Conservation (phyloP, 208 protist species). For the Leishmania lainsoni region DNA sequence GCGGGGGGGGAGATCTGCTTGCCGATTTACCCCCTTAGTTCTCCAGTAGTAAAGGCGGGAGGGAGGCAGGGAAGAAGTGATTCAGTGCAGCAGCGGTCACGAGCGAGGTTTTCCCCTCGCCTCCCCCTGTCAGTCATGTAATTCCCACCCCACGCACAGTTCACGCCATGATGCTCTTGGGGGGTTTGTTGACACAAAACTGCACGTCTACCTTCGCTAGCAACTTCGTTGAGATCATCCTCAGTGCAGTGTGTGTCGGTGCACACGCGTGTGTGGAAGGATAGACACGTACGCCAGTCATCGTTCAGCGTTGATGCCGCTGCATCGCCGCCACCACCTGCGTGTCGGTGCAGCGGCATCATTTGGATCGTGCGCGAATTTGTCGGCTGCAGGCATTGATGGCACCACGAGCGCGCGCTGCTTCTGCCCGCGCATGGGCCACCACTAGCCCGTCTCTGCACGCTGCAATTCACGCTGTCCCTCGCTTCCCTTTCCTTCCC, state of each 20-base stretch:
- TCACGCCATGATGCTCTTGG: neutral
- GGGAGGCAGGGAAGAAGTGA: neutral
- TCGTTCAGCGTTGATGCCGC: neutral
- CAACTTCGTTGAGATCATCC: neutral
- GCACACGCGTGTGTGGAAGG: neutral
- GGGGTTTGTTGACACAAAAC: neutral
- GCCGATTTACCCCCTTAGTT: neutral
- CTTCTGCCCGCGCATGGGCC: neutral
- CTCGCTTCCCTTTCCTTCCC: neutral
- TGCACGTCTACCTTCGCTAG: neutral
- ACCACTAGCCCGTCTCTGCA: neutral
- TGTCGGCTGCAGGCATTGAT: neutral
- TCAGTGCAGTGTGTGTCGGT: neutral
- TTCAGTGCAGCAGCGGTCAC: too few relatives aligned
- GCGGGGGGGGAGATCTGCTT: neutral
- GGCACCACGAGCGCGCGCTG: neutral
- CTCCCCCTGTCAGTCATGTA: neutral
- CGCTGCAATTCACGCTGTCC: neutral
- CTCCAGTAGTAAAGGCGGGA: neutral
- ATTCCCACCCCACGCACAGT: neutral
- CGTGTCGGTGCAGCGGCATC: neutral
- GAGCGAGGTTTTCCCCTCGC: too few relatives aligned
- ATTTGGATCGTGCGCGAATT: neutral
- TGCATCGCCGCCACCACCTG: neutral
- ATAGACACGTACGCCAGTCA: neutral